Evolutionary conservation across 208 protist genomes (phyloP), one percentile per base, ranked within the genome.

Genomic region (Acanthamoeba divionensis): DNA sequence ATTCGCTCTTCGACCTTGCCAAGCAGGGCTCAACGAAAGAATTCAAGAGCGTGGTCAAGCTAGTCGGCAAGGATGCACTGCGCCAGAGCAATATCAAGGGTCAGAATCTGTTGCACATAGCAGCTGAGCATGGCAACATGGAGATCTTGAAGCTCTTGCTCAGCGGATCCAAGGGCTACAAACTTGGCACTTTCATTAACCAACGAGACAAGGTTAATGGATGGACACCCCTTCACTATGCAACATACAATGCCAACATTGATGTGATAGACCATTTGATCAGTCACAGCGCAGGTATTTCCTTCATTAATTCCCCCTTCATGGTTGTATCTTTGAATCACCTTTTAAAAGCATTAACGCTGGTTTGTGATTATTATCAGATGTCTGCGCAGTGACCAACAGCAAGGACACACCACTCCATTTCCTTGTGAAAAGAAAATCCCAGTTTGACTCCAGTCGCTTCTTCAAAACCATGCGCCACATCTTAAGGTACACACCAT

Each of bases 161-260:
- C n/a, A 21, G 29, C 9, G 62, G 62, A 31, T 21, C 54, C 45
- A 82, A 82, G 71, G n/a, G n/a, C n/a, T n/a, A n/a, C n/a, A n/a
- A n/a, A n/a, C 18, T 82, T 26, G 24, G 26, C 44, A 15, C 38
- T 29, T 36, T 60, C 2, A 18, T 82, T 4, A 52, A 82, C 26
- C 38, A 10, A 0, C 31, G 44, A 8, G 71, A 82, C 62, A 33
- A 21, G 36, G 7, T 36, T 18, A 52, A 52, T 6, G 62, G 62
- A 29, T 82, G 71, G 71, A 82, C 71, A 7, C 71, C 71, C 71
- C 71, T 82, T 3, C 71, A 82, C 45, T 82, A 60, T 29, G 71
- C 71, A n/a, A 31, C 71, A 45, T 26, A 60, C 15, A 26, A 52
- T 6, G 45, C 31, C 71, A 24, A 82, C 29, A 45, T 82, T 31